phyloP scores from a whole-genome alignment of 371 early-diverging fungal genomes.

The Phascolomyces articulosus region DNA sequence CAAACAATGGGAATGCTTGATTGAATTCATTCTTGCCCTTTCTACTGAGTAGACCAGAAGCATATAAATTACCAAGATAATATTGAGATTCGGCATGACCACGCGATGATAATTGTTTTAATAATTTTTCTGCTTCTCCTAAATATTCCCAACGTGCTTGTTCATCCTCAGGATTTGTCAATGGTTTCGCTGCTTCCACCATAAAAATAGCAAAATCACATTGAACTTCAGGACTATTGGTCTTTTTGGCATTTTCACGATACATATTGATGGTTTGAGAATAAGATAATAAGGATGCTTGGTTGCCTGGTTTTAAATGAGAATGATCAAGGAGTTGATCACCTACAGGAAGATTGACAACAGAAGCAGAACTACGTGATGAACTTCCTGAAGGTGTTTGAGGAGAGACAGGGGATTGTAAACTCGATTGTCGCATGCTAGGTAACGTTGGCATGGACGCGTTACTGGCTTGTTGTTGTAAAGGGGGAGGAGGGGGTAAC shows the following conservation, averaged over 20 bases:
- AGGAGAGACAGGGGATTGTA: constrained; percentile 10
- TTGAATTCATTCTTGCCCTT: constrained; percentile 70
- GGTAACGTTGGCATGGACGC: background rate
- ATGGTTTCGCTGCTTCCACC: constrained; percentile 66
- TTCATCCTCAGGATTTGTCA: constrained; percentile 48
- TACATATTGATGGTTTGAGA: constrained; percentile 77
- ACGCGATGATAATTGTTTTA: constrained; percentile 59
- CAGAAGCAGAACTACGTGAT: constrained; percentile 25
- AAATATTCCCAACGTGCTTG: constrained; percentile 59
- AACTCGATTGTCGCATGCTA: constrained; percentile 5
- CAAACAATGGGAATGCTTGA: constrained; percentile 70
- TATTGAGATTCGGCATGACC: constrained; percentile 72
- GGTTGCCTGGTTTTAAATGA: constrained; percentile 67
- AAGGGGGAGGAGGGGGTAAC: background rate
- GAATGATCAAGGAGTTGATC: constrained; percentile 67
- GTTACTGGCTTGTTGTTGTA: background rate
- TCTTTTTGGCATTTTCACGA: constrained; percentile 82
- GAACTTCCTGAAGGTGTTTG: constrained; percentile 25
- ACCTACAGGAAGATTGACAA: constrained; percentile 33
- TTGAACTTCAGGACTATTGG: constrained; percentile 78
- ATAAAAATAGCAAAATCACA: constrained; percentile 82
- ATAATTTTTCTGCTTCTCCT: constrained; percentile 62
- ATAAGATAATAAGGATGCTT: constrained; percentile 67
- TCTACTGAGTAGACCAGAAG: constrained; percentile 56
- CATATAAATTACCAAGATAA: constrained; percentile 69